Evolutionary conservation across 1,284 basidiomycete genomes (phyloP).

Genomic region (Trametes sp.): DNA sequence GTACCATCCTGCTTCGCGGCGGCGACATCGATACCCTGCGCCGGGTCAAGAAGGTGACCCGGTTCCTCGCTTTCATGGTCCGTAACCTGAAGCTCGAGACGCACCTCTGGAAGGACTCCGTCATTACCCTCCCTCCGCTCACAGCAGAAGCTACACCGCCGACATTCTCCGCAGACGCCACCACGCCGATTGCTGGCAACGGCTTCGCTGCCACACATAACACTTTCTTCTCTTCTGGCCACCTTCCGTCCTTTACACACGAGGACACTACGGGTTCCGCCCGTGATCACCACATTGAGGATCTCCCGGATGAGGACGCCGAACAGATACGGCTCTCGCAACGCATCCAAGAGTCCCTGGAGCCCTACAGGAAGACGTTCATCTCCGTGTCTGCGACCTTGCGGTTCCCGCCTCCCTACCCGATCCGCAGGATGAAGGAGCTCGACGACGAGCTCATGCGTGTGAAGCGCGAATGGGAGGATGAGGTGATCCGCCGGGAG

Average conservation of each 20-base stretch:
- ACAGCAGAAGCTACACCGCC: slow-evolving; percentile 69
- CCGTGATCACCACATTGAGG: slow-evolving; percentile 48
- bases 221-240: slow-evolving; percentile 13
- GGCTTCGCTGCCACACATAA: slow-evolving; percentile 18
- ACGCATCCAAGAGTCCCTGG: slow-evolving; percentile 79
- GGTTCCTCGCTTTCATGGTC: slow-evolving; percentile 92
- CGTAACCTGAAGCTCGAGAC: slow-evolving; percentile 94
- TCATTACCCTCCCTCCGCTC: slow-evolving; percentile 80
- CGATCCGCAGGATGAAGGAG: slow-evolving; percentile 86
- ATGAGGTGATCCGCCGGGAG: slow-evolving; percentile 82
- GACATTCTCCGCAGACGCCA: slow-evolving; percentile 30
- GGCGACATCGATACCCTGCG: slow-evolving; percentile 82
- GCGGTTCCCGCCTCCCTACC: slow-evolving; percentile 89
- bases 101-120: slow-evolving; percentile 93
- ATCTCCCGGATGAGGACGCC: slow-evolving; percentile 72
- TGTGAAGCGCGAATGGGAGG: slow-evolving; percentile 81
- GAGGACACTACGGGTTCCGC: slow-evolving; percentile 34
- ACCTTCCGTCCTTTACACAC: slow-evolving; percentile 16
- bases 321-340: slow-evolving; percentile 72
- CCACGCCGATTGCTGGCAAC: slow-evolving; percentile 25
- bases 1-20: slow-evolving; percentile 94
- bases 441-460: slow-evolving; percentile 77
- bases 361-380: slow-evolving; percentile 85
- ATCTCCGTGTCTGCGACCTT: slow-evolving; percentile 92
- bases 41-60: slow-evolving; percentile 91